Evolutionary conservation across 331 rosid genomes (phyloP), one percentile per base, ranked within the genome.

Genomic region (Malus hybrid): DNA sequence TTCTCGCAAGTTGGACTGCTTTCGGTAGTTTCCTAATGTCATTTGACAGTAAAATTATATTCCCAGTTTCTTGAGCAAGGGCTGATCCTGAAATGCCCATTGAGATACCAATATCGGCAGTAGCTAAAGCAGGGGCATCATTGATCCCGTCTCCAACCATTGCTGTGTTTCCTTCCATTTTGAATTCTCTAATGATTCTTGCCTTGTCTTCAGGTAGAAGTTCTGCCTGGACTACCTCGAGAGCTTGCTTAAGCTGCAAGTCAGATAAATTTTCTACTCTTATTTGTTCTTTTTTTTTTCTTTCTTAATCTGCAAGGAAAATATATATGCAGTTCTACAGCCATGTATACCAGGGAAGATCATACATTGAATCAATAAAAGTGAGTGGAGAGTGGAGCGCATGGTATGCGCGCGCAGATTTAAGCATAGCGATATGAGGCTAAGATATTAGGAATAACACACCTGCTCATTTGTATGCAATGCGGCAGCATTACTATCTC

Each of bases 1-100:
- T 84, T 79, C 85, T 87, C 1, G 97, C 94, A 44, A 92, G 88
- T 74, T 77, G 79, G 76, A 94, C 82, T 69, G 89, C 97, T 87
- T 89, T 85, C 2, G 97, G 97, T 32, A 94, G 80, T 84, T 90
- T 94, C 80, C 88, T 79, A 15, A 94, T 75, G 83, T 94, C 99
- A 73, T 92, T 94, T 16, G 99, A 94, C 86, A 90, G 83, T 13
- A 94, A 88, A 80, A 92, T 90, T 62, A 94, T 85, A 32, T 90
- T 76, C 10, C 97, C 93, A 0, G 99, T 92, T 71, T 94, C 93
- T 69, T 85, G 88, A 20, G 99, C 99, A 16, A 94, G 76, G 36
- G 97, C 91, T 71, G 99, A 94, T 71, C 99, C 97, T 3, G 97
- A 90, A 80, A 94, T 87, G 2, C 99, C 99, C 99, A 94, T 94